phyloP scores from a whole-genome alignment of 1,284 basidiomycete species.

The Flammula alnicola region DNA sequence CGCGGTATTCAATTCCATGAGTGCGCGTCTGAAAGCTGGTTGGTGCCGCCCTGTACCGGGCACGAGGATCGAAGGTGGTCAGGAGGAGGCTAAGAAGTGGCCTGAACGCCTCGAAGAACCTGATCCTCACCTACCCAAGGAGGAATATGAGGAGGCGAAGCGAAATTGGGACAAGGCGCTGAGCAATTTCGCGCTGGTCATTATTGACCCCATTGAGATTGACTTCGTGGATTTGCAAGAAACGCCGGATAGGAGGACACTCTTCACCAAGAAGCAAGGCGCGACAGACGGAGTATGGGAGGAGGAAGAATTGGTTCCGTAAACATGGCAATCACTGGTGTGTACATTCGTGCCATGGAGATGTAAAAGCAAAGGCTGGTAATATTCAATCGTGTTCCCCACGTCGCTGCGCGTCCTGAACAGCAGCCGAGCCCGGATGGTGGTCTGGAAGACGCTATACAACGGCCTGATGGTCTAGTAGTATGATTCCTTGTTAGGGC shows the following conservation, averaged over 20 bases:
- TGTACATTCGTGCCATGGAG: no score
- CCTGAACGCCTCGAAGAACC: constrained; percentile 45
- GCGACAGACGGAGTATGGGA: constrained; percentile 49
- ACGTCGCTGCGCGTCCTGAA: no score
- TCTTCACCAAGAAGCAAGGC: constrained; percentile 45
- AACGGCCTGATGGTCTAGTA: constrained; percentile 13
- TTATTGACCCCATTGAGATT: constrained; percentile 66
- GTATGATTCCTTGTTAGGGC: constrained; percentile 14
- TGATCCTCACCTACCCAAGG: constrained; percentile 34
- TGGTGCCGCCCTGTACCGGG: constrained; percentile 71
- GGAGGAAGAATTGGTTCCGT: constrained; percentile 63
- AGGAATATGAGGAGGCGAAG: constrained; percentile 41
- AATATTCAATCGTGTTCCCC: no score
- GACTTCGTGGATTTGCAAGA: constrained; percentile 64
- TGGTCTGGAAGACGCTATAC: no score
- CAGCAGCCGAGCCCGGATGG: no score
- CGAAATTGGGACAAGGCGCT: constrained; percentile 55
- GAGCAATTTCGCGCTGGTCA: constrained; percentile 64
- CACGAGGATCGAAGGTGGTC: constrained; percentile 44
- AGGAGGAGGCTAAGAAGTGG: constrained; percentile 62
- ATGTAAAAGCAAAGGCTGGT: no score
- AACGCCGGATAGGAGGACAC: constrained; percentile 58
- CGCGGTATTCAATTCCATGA: constrained; percentile 57
- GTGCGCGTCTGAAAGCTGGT: constrained; percentile 60
- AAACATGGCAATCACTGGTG: constrained; percentile 24